Evolutionary conservation across 352 stramenopile genomes (phyloP), one percentile per base, ranked within the genome.

Genomic region (Pythium vanterpoolii): DNA sequence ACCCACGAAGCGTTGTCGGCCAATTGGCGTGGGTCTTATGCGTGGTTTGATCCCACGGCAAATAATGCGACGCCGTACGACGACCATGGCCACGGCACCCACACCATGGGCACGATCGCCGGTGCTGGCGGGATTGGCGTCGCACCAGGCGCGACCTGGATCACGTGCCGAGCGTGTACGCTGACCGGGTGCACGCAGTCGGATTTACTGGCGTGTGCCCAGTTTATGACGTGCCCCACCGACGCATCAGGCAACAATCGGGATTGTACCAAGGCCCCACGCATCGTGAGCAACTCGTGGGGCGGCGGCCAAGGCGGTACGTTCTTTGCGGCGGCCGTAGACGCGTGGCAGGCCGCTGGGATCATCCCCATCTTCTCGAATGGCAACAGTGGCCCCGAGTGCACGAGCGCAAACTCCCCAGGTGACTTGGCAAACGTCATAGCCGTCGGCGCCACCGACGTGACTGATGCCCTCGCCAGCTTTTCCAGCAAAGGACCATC

Each of bases 81-180:
- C 66, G 28, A 71, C 26, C 74, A 86, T 2, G 79, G 79, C 5
- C 79, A 89, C 67, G 79, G 79, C 8, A 87, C 79, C 0, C 79
- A 89, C 52, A 87, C 75, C 0, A 73, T 89, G 60, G 79, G 79
- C 1, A 86, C 77, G 3, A 77, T 71, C 13, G 72, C 83, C 8
- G 79, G 79, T 8, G 40, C 48, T 16, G 21, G 33, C 6, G 48
- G 48, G 7, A 46, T 56, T 16, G 48, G 48, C 7, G 33, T 56
- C 59, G 1, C 73, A 71, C 53, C 53, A 4, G 42, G 40, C 2
- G 67, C 64, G 4, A 23, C 48, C n/a, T 75, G 63, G 64, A 75
- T 75, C 24, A 26, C 59, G 2, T 75, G 68, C 42, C 23, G 54
- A 7, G 68, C 62, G 1, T 74, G 67, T 40, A n/a, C 16, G 30